Base-by-base conservation (phyloP, 257 asterid genomes). In the Anisodus tanguticus region DNA sequence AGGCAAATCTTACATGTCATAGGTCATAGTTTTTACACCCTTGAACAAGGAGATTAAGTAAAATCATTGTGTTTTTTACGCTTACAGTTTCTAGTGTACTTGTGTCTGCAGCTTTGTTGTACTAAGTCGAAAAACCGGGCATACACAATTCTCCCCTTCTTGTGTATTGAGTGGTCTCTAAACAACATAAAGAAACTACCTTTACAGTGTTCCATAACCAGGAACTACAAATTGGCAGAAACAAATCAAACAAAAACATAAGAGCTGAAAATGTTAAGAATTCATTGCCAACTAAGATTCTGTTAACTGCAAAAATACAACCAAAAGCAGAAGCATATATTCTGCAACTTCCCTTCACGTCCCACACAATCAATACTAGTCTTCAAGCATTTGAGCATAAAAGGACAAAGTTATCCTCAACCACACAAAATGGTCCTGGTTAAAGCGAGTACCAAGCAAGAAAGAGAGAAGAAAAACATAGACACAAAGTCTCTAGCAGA, bases 401-500 rank as follows among this genome's bases (percentile, higher is more conserved):
- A 31, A 31, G 35, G 35, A 62, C 22, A 0, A 0, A 22, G 26
- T 22, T 22, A 22, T 22, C 26, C 0, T 26, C 17, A 94, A 85
- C 84, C 76, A 83, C 99, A 96, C 83, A 96, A 79, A 59, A 94
- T 89, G 71, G 92, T 54, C 87, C 95, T 89, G 1, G 88, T 92
- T 49, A 96, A 88, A 69, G 86, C 94, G 90, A 96, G 86, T 37
- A 90, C 95, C 67, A 89, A 79, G 67, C 97, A 93, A 51, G 97
- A 87, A 43, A 91, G 91, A 16, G 95, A 53, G 80, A 94, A 89
- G 91, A 94, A 90, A 58, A 96, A 93, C 17, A 94, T 89, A 35
- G 94, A 88, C 3, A 85, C 94, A 9, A 92, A 92, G 79, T 96
- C 99, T 87, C 97, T 86, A 9, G 88, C 86, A 6, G 98, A 93